These are phyloP conservation scores for Cardamine chenopodiifolia DNA, from an alignment of 345 rosid genomes.

Conservation along the genomic window DNA sequence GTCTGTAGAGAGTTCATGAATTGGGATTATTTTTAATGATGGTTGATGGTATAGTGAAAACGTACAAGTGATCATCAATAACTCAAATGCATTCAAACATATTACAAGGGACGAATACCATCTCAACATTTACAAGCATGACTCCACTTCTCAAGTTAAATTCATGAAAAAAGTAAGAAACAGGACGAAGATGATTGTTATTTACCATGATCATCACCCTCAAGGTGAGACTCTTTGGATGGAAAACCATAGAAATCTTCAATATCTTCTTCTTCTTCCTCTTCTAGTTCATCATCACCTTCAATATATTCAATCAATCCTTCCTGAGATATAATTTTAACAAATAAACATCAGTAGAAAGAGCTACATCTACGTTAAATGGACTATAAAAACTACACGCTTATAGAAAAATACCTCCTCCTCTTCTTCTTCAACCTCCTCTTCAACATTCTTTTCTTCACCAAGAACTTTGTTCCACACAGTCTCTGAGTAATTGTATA, in stretches of 20 bases:
- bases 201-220: conserved; percentile 50
- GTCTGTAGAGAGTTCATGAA: conserved; percentile 29
- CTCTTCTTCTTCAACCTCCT: conserved; percentile 45
- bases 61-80: too few species aligned
- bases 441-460: conserved; percentile 45
- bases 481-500: conserved; percentile 61
- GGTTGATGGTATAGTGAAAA: too few species aligned
- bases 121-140: background rate
- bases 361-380: background rate
- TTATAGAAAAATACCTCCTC: conserved; percentile 56
- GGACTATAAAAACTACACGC: background rate
- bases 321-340: conserved; percentile 51
- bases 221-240: conserved; percentile 38
- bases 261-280: conserved; percentile 91
- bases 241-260: conserved; percentile 70
- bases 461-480: conserved; percentile 60
- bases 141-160: background rate
- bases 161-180: background rate
- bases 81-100: too few species aligned
- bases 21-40: background rate
- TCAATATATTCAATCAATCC: conserved; percentile 75
- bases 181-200: background rate
- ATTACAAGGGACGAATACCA: background rate
- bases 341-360: background rate
- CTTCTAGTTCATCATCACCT: conserved; percentile 74